These are phyloP conservation scores for Mucor circinelloides DNA, from an alignment of 371 early-diverging fungal genomes.

Conservation along the genomic window DNA sequence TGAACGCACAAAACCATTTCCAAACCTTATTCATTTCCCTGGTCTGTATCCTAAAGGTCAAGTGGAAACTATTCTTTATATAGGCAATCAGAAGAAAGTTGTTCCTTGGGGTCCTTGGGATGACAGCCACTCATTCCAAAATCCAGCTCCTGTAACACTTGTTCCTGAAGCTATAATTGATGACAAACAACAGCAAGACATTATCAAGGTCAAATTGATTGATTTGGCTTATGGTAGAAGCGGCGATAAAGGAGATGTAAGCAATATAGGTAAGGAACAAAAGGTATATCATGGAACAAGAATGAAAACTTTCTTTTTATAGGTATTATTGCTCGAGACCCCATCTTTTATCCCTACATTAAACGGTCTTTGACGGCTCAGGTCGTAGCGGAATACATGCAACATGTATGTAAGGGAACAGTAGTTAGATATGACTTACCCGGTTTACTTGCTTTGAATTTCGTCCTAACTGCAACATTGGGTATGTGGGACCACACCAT, in stretches of 20 bases:
- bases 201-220: conserved; percentile 56
- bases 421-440: conserved; percentile 68
- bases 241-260: conserved; percentile 74
- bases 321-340: conserved; percentile 60
- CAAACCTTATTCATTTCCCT: conserved; percentile 63
- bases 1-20: conserved; percentile 20
- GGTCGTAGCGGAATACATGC: conserved; percentile 59
- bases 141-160: conserved; percentile 24
- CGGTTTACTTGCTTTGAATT: conserved; percentile 64
- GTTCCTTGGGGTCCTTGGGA: conserved; percentile 43
- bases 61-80: conserved; percentile 32
- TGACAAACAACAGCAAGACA: not conserved
- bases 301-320: not conserved
- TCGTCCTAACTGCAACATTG: conserved; percentile 61
- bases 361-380: conserved; percentile 35
- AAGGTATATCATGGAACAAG: not conserved
- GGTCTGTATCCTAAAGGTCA: conserved; percentile 54
- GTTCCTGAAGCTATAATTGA: conserved; percentile 24
- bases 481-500: not conserved
- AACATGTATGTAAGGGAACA: conserved; percentile 61
- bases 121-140: conserved; percentile 13
- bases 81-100: conserved; percentile 4
- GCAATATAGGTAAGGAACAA: conserved; percentile 53
- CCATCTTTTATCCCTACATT: conserved; percentile 55
- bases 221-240: conserved; percentile 66